These are phyloP conservation scores for Nicotiana sylvestris DNA, from an alignment of 257 asterid species.

Conservation along the genomic window DNA sequence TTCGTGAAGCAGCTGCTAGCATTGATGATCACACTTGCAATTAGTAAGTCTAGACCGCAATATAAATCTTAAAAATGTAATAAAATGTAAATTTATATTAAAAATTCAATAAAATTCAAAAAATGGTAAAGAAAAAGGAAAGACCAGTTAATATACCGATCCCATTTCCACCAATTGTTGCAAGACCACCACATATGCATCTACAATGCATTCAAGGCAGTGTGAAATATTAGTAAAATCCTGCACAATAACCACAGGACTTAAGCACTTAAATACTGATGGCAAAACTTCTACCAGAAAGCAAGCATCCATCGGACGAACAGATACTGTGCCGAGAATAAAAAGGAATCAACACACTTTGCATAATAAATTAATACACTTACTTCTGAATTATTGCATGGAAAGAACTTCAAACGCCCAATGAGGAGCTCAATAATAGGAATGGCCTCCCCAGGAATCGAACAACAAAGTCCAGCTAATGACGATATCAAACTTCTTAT, in stretches of 20 bases:
- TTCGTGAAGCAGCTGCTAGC: constrained; percentile 55
- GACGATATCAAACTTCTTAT: constrained; percentile 53
- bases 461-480: constrained; percentile 68
- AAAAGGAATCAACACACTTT: constrained; percentile 8
- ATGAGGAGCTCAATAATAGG: constrained; percentile 60
- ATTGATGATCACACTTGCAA: constrained; percentile 25
- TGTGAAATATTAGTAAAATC: constrained; percentile 42
- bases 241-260: constrained; percentile 33
- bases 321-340: not conserved
- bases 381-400: constrained; percentile 67
- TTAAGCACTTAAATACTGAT: not conserved
- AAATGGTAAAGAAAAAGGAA: not conserved
- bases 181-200: constrained; percentile 69
- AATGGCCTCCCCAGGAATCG: constrained; percentile 64
- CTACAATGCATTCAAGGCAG: constrained; percentile 56
- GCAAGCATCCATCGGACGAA: not conserved
- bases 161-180: constrained; percentile 61
- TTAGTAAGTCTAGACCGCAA: constrained; percentile 12
- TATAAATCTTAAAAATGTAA: constrained; percentile 6
- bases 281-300: not conserved
- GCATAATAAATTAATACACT: constrained; percentile 27
- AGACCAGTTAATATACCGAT: constrained; percentile 38
- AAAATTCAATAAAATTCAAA: not conserved
- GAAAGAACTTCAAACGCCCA: constrained; percentile 51
- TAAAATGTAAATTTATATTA: not conserved